Evolutionary conservation across 1,139 yeast species (phyloP), one percentile per base, ranked within the genome.

Genomic region (Arxiozyma telluris): DNA sequence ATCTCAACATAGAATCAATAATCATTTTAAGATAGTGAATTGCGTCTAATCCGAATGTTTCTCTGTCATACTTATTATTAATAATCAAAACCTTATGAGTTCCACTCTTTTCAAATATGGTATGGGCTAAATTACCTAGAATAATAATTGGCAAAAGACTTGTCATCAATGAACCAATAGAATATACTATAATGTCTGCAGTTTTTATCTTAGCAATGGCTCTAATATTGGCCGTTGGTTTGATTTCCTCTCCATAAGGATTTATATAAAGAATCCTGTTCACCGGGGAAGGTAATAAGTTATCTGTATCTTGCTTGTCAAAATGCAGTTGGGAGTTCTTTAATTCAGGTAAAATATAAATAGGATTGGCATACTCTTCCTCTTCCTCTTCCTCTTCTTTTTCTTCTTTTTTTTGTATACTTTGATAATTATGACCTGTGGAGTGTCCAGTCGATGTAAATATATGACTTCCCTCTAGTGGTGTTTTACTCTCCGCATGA

Each of bases 151-250:
- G 97, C 2, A 88, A 72, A 9, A 87, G 80, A 55, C 96, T 87
- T 0, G 97, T 90, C 84, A 87, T 86, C 47, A 91, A 72, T 2
- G 96, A 87, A 0, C 97, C 97, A 56, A 91, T 86, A 0, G 96
- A 87, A 64, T 83, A 89, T 0, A 91, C 74, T 0, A 90, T 70
- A 17, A 79, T 76, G 50, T 83, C 79, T 0, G 87, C 74, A 12
- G 73, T 66, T 22, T 76, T 67, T 2, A 89, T 67, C 23, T 80
- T 75, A 0, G 79, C 68, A 1, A 81, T 67, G 0, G 85, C 93
- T 55, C 87, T 74, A 7, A 81, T 71, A 60, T 85, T 85, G 1
- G 94, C 93, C 27, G 76, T 70, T 2, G 97, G 96, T 59, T 84
- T 80, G 41, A 88, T 86, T 64, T 89, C 96, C 64, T 87, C 89